Percentiles rank a stretch among this genome's conserved stretches.
phyloP scores from a whole-genome alignment of 2,329 filamentous ascomycete genomes.

The Epichloe sibirici region DNA sequence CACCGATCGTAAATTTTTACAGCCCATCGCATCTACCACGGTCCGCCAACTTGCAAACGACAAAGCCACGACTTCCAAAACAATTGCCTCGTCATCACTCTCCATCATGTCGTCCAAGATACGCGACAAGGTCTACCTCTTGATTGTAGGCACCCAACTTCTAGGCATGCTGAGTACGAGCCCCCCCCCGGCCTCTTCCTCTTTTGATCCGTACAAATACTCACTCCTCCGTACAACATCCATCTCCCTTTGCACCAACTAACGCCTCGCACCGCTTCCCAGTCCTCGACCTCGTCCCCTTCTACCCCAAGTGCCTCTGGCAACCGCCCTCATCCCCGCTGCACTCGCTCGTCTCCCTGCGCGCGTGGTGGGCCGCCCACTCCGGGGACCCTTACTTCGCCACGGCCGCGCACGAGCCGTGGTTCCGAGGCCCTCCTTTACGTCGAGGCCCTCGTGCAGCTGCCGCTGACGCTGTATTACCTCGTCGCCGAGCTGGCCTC shows the following conservation, averaged over 20 bases:
- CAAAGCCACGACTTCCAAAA: too few relatives aligned
- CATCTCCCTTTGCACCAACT: background rate
- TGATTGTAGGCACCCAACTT: constrained; percentile 21
- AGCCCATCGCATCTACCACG: too few relatives aligned
- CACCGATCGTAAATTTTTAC: too few relatives aligned
- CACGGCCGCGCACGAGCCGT: constrained; percentile 25
- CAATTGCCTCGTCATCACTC: background rate
- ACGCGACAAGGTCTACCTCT: constrained; percentile 25
- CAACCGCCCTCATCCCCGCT: constrained; percentile 29
- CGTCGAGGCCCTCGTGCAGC: constrained; percentile 36
- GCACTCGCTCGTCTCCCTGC: constrained; percentile 33
- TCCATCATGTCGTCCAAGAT: constrained; percentile 2
- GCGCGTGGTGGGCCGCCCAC: constrained; percentile 31
- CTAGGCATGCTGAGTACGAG: constrained; percentile 25
- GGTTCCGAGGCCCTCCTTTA: constrained; percentile 39
- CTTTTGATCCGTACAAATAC: too few relatives aligned
- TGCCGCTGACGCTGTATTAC: constrained; percentile 40
- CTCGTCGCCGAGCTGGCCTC: constrained; percentile 29
- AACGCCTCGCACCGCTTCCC: background rate
- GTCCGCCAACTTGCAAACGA: too few relatives aligned
- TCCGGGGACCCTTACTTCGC: constrained; percentile 43
- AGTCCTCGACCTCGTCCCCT: constrained; percentile 42
- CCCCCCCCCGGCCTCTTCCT: background rate
- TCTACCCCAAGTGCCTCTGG: constrained; percentile 38
- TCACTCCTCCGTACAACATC: too few relatives aligned